Base-by-base conservation (phyloP, 345 rosid genomes). In the Rhodamnia rubescens region DNA sequence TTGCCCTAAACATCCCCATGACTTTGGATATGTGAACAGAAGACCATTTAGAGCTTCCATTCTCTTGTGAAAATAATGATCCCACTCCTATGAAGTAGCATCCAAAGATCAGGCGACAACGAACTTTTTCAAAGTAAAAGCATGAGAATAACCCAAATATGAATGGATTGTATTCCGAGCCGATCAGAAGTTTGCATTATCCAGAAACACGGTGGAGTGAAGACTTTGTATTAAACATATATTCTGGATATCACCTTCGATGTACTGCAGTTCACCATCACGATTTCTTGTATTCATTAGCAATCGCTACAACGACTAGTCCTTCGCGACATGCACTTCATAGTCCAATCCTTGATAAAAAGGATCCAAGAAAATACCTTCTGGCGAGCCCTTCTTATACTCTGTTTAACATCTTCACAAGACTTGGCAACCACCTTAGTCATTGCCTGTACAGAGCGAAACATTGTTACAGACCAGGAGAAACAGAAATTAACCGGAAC, bases 371-470 rank as follows among this genome's bases (percentile, higher is more conserved):
- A 21, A 4, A 12, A 57, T 91, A 95, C 99, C 98, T 97, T 95
- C 83, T 95, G 98, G 42, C 98, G 91, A 32, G 98, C 93, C 87
- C 98, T 96, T 92, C 99, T 88, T 84, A 97, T 88, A 90, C 98
- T 97, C 91, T 94, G 98, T 89, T 93, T 97, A 59, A 93, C 98
- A 88, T 94, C 98, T 90, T 97, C 98, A 86, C 95, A 90, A 32
- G 98, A 95, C 91, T 92, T 97, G 81, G 96, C 75, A 14, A 97
- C 98, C 84, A 97, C 93, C 92, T 97, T 97, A 89, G 93, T 91
- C 92, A 97, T 91, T 11, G 98, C 98, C 99, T 95, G 93, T 50
- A 51, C 52, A 47, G 74, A 13, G 85, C 29, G 44, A 51, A 58
- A 49, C 24, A 55, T 7, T 78, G 75, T 82, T 40, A 85, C 56